Evolutionary conservation across 768 basidiomycete species (phyloP).

Genomic region (Russula vinacea): DNA sequence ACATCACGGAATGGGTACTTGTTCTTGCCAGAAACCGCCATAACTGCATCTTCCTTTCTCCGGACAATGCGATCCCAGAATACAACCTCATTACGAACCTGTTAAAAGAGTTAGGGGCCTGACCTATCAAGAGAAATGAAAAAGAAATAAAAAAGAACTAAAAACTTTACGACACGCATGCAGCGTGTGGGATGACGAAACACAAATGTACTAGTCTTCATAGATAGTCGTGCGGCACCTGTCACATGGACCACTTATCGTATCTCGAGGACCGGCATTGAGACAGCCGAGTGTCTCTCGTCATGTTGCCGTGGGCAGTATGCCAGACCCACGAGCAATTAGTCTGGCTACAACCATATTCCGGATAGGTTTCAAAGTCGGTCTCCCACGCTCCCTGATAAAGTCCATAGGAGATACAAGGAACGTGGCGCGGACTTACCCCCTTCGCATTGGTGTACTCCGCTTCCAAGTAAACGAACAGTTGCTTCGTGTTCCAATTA

Average conservation of each 20-base stretch:
- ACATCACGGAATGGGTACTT: slow-evolving; percentile 83
- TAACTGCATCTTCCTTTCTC: slow-evolving; percentile 67
- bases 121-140: background rate
- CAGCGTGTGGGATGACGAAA: background rate
- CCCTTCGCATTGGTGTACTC: slow-evolving; percentile 74
- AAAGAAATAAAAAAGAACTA: background rate
- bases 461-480: slow-evolving; percentile 83
- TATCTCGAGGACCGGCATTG: background rate
- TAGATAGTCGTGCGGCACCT: background rate
- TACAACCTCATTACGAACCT: slow-evolving; percentile 76
- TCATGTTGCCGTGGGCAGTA: background rate
- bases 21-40: slow-evolving; percentile 66
- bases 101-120: slow-evolving; percentile 20
- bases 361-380: background rate
- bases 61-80: slow-evolving; percentile 91
- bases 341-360: background rate
- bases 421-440: slow-evolving; percentile 45
- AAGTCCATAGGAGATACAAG: background rate
- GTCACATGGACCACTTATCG: slow-evolving; percentile 7
- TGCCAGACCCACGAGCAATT: background rate
- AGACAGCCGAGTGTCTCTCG: background rate
- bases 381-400: background rate
- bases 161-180: background rate
- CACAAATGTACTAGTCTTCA: background rate
- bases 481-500: slow-evolving; percentile 95